Conservation (phyloP, 2,329 filamentous ascomycete genomes). For the Apiospora sp. region DNA sequence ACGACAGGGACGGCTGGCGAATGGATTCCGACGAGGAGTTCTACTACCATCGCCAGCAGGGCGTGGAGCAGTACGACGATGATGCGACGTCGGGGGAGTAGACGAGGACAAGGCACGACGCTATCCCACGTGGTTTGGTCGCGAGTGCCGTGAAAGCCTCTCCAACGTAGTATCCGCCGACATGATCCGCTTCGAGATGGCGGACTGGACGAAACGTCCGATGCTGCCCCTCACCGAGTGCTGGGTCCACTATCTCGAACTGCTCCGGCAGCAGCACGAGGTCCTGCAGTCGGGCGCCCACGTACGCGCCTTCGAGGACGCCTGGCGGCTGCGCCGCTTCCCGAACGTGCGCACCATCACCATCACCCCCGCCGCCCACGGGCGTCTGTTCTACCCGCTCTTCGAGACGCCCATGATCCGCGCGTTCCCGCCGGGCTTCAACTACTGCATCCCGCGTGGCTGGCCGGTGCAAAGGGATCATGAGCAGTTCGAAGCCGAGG, state of each 20-base stretch:
- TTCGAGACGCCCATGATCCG: slow-evolving; percentile 54
- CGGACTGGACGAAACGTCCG: background rate
- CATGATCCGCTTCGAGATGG: background rate
- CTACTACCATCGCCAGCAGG: background rate
- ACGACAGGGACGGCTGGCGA: background rate
- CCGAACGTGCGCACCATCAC: slow-evolving; percentile 46
- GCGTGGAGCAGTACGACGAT: background rate
- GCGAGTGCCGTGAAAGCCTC: slow-evolving; percentile 3
- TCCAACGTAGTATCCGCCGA: background rate
- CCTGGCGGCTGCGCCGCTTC: slow-evolving; percentile 41
- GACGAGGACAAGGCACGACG: too few species aligned
- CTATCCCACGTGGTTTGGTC: background rate
- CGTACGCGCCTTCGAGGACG: slow-evolving; percentile 42
- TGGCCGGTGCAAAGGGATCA: slow-evolving; percentile 34
- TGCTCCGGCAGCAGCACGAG: slow-evolving; percentile 44
- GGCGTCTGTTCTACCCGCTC: slow-evolving; percentile 43
- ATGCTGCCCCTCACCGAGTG: slow-evolving; percentile 5
- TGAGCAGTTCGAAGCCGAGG: background rate
- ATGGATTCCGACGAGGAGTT: background rate
- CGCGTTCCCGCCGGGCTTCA: slow-evolving; percentile 48
- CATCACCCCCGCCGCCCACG: slow-evolving; percentile 50
- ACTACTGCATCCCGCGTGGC: slow-evolving; percentile 47
- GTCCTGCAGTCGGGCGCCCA: slow-evolving; percentile 41
- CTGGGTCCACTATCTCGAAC: slow-evolving; percentile 42
- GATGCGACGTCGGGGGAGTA: background rate